phyloP scores from a whole-genome alignment of 257 asterid genomes.

The Solanum pinnatisectum region DNA sequence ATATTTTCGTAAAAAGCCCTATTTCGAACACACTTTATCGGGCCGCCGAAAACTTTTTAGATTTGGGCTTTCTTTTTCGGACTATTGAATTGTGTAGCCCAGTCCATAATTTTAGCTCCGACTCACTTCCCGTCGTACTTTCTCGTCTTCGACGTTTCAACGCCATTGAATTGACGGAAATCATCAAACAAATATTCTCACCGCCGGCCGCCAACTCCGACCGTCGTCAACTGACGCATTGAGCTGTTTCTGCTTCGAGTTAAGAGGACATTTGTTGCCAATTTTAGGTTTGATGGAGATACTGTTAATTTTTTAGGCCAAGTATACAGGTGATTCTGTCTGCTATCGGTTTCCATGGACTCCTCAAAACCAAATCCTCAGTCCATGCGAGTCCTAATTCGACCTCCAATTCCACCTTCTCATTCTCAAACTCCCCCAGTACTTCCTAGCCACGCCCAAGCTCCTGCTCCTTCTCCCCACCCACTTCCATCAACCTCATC shows the following conservation, averaged over 20 bases:
- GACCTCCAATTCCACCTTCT: slow-evolving; percentile 29
- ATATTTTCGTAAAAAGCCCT: background rate
- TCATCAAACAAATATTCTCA: background rate
- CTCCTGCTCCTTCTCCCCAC: slow-evolving; percentile 22
- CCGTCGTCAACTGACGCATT: background rate
- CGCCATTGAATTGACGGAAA: background rate
- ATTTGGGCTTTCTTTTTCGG: background rate
- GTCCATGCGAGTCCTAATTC: slow-evolving; percentile 65
- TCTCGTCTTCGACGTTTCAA: background rate
- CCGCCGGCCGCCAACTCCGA: background rate
- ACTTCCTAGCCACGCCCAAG: slow-evolving; percentile 12
- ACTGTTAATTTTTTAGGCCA: background rate
- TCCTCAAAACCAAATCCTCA: slow-evolving; percentile 24
- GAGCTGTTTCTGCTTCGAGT: background rate
- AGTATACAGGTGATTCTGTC: background rate
- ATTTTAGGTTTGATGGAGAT: background rate
- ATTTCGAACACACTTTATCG: background rate
- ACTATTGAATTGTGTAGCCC: background rate
- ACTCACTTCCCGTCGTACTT: background rate
- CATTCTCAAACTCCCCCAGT: background rate
- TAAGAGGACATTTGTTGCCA: background rate
- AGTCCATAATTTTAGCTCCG: background rate
- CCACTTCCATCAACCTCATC: slow-evolving; percentile 9
- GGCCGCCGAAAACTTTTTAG: background rate
- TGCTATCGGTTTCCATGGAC: slow-evolving; percentile 26